Percentiles rank a stretch among this genome's conserved stretches.
Conservation (phyloP, 805 yeast species). For the Candida palmyrensis region DNA sequence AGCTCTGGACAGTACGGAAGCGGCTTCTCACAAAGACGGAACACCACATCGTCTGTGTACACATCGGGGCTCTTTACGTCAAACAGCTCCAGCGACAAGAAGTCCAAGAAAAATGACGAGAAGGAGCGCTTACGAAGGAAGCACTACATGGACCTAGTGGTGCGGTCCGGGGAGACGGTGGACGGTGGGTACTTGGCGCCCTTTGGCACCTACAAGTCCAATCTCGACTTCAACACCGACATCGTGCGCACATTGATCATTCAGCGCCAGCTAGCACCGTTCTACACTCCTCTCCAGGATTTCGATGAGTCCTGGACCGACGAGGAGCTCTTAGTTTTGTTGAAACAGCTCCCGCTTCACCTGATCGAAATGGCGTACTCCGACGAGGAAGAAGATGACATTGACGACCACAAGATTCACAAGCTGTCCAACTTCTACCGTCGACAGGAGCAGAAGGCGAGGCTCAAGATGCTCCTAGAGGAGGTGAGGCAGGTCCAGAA, state of each 20-base stretch:
- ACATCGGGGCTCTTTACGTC: constrained; percentile 16
- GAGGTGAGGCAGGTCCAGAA: constrained; percentile 24
- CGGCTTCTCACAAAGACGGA: constrained; percentile 10
- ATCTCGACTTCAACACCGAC: constrained; percentile 66
- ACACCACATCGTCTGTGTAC: constrained; percentile 14
- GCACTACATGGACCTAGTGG: constrained; percentile 55
- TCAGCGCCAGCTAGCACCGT: constrained; percentile 77
- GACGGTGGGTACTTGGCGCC: constrained; percentile 96
- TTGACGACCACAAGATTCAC: constrained; percentile 54
- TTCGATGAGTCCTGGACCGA: constrained; percentile 69
- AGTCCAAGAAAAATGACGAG: constrained; percentile 40
- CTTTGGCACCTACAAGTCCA: constrained; percentile 78
- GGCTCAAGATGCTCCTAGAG: constrained; percentile 34
- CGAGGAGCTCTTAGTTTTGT: constrained; percentile 48
- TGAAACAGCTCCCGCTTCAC: constrained; percentile 53
- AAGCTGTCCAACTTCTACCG: constrained; percentile 41
- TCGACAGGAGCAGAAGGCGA: constrained; percentile 46
- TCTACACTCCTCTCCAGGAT: constrained; percentile 84
- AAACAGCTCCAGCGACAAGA: constrained; percentile 1
- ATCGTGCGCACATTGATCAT: constrained; percentile 69
- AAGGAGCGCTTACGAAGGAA: constrained; percentile 47
- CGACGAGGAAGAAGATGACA: constrained; percentile 53
- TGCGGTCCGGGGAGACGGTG: constrained; percentile 61
- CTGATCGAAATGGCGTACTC: constrained; percentile 44
- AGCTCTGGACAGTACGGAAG: not conserved